Percentiles rank a stretch among this genome's conserved stretches.
Evolutionary conservation across 129 eudicot genomes (phyloP).

Genomic region (Lactuca saligna): DNA sequence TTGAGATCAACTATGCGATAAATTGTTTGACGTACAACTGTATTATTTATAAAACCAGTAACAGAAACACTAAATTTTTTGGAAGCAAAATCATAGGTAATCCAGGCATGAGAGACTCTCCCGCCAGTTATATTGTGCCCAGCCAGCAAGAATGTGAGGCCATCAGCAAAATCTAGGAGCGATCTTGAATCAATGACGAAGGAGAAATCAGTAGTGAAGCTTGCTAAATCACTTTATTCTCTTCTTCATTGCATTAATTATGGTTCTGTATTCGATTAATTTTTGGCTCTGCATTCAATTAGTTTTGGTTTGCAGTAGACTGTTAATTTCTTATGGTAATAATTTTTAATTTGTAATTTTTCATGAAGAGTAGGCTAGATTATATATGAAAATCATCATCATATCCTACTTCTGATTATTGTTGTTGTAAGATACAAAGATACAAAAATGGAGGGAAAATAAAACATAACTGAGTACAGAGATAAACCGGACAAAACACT

Average conservation of each 20-base stretch:
- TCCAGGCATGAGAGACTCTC: too few species aligned
- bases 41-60: slow-evolving; percentile 17
- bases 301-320: too few species aligned
- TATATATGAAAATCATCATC: background rate
- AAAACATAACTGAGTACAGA: slow-evolving; percentile 57
- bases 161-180: too few species aligned
- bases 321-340: background rate
- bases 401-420: slow-evolving; percentile 4
- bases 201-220: too few species aligned
- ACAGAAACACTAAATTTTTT: slow-evolving; percentile 24
- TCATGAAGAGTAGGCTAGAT: slow-evolving; percentile 9
- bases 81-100: slow-evolving; percentile 4
- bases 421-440: slow-evolving; percentile 20
- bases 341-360: background rate
- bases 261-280: too few species aligned
- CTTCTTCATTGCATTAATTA: too few species aligned
- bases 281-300: too few species aligned
- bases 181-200: too few species aligned
- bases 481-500: slow-evolving; percentile 65
- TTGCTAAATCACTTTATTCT: too few species aligned
- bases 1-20: slow-evolving; percentile 30
- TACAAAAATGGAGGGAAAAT: slow-evolving; percentile 47
- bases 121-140: too few species aligned
- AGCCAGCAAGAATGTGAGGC: too few species aligned
- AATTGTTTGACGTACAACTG: background rate